Percentiles rank a stretch among this genome's conserved stretches.
These are phyloP conservation scores for Picochlorum sp. DNA, from an alignment of 139 green algal genomes.

Conservation along the genomic window DNA sequence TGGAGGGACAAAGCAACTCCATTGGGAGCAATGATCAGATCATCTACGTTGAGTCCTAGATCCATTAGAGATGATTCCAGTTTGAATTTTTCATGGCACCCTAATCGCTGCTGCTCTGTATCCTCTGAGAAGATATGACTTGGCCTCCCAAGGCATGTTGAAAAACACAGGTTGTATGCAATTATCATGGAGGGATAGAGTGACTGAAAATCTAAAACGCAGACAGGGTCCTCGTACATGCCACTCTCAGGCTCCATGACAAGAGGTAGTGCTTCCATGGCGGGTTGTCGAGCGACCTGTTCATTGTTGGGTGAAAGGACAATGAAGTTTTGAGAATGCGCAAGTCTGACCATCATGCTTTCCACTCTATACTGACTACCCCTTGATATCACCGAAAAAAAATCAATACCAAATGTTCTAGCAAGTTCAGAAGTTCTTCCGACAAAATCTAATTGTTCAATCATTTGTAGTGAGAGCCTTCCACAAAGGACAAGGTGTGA, in stretches of 20 bases:
- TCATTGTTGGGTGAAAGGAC: slow-evolving; percentile 59
- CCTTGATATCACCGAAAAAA: slow-evolving; percentile 67
- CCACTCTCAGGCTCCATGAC: slow-evolving; percentile 90
- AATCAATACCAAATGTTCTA: slow-evolving; percentile 95
- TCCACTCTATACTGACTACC: slow-evolving; percentile 94
- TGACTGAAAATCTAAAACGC: slow-evolving; percentile 96
- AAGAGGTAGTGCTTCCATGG: slow-evolving; percentile 87
- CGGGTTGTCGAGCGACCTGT: slow-evolving; percentile 74
- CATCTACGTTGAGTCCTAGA: neutral
- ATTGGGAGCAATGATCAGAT: slow-evolving; percentile 75
- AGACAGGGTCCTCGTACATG: slow-evolving; percentile 72
- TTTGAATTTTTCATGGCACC: neutral
- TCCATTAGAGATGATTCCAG: neutral
- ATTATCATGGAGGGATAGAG: slow-evolving; percentile 96
- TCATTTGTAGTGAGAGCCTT: slow-evolving; percentile 63
- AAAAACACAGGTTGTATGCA: slow-evolving; percentile 98
- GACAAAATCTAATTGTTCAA: slow-evolving; percentile 85
- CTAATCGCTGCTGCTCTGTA: neutral
- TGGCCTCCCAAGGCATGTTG: slow-evolving; percentile 69
- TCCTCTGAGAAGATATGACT: slow-evolving; percentile 29
- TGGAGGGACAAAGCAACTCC: slow-evolving; percentile 58
- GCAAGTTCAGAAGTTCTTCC: slow-evolving; percentile 80
- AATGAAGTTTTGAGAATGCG: slow-evolving; percentile 92
- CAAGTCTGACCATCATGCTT: slow-evolving; percentile 81
- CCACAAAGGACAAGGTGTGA: slow-evolving; percentile 31